Evolutionary conservation across 768 basidiomycete genomes (phyloP).

Genomic region (Rhizopogon sp.): DNA sequence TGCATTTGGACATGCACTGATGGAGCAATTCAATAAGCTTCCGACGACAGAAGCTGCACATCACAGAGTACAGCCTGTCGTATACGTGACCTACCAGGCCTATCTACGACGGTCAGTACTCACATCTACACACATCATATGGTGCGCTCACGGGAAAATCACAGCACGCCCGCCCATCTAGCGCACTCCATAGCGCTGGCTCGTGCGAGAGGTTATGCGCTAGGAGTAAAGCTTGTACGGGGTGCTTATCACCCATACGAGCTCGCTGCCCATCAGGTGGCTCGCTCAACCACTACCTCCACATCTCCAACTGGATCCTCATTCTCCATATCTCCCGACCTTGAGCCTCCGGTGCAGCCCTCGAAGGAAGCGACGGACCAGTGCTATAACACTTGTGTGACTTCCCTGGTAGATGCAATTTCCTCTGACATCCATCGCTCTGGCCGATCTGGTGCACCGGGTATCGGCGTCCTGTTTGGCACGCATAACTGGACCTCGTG

Average conservation of each 20-base stretch:
- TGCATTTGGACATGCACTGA: conserved; percentile 68
- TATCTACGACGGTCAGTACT: conserved; percentile 68
- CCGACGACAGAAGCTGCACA: not conserved
- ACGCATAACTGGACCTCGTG: conserved; percentile 82
- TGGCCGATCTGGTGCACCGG: conserved; percentile 3
- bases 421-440: conserved; percentile 40
- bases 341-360: conserved; percentile 61
- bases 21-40: conserved; percentile 67
- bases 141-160: not conserved
- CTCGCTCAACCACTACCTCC: conserved; percentile 16
- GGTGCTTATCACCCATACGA: conserved; percentile 90
- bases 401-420: conserved; percentile 51
- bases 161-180: conserved; percentile 68
- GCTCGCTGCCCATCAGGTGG: conserved; percentile 34
- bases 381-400: conserved; percentile 62
- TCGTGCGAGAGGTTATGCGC: conserved; percentile 55
- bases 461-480: conserved; percentile 71
- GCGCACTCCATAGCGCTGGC: conserved; percentile 62
- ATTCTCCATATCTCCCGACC: conserved; percentile 52
- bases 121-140: not conserved
- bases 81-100: conserved; percentile 87
- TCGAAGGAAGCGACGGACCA: conserved; percentile 69
- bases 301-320: not conserved
- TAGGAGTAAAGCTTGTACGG: conserved; percentile 90
- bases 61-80: conserved; percentile 50